Evolutionary conservation across 1,284 basidiomycete genomes (phyloP).

Genomic region (Bondarzewia mesenterica): DNA sequence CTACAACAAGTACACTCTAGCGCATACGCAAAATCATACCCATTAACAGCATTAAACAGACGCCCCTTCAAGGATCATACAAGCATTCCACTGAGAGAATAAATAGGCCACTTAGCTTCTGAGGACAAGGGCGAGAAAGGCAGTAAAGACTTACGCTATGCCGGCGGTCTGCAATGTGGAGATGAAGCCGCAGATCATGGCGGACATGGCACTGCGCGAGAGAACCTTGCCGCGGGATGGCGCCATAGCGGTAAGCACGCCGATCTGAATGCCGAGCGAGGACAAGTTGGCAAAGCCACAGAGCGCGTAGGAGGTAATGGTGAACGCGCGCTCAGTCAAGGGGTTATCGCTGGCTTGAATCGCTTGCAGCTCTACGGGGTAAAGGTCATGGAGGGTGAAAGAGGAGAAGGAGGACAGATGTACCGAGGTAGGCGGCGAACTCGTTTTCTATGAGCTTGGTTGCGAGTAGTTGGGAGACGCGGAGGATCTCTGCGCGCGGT

Average conservation of each 20-base stretch:
- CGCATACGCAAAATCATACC: too few species aligned
- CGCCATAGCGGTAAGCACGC: constrained; percentile 78
- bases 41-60: too few species aligned
- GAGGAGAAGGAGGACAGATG: constrained; percentile 11
- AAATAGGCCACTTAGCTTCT: neutral
- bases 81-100: neutral
- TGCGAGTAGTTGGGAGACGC: constrained; percentile 74
- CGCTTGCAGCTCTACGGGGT: constrained; percentile 36
- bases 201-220: constrained; percentile 62
- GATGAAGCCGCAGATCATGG: constrained; percentile 77
- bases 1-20: too few species aligned
- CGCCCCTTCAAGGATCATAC: too few species aligned
- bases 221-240: constrained; percentile 71
- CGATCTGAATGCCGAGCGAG: constrained; percentile 86
- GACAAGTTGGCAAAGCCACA: constrained; percentile 89
- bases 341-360: constrained; percentile 44
- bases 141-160: constrained; percentile 17
- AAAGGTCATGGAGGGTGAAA: neutral
- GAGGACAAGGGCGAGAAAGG: neutral
- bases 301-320: constrained; percentile 75
- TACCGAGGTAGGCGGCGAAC: constrained; percentile 70
- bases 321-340: constrained; percentile 65
- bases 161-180: constrained; percentile 26
- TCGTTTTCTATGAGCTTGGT: constrained; percentile 86
- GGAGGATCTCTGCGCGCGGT: constrained; percentile 63